Evolutionary conservation across 495 filamentous ascomycete genomes (phyloP).

Genomic region (Chaetomidium leptoderma): DNA sequence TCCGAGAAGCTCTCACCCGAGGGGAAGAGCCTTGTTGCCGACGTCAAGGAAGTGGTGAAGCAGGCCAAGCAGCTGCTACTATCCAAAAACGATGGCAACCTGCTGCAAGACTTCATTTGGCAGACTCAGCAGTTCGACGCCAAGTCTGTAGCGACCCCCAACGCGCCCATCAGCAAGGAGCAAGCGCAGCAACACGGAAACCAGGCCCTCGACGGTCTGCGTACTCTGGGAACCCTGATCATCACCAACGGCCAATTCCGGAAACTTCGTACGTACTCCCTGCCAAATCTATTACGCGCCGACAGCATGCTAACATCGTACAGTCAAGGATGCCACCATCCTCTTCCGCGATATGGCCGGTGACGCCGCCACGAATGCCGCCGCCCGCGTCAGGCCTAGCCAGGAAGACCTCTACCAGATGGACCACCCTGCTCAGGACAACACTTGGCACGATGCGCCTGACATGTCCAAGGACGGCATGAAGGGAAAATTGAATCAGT

Average conservation of each 20-base stretch:
- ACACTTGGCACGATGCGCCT: conserved; percentile 90
- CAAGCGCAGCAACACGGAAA: conserved; percentile 75
- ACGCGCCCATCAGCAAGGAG: conserved; percentile 66
- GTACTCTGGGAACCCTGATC: conserved; percentile 80
- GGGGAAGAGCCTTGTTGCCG: conserved; percentile 68
- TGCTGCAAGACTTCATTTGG: conserved; percentile 96
- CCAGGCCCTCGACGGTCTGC: conserved; percentile 76
- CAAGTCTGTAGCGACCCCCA: conserved; percentile 56
- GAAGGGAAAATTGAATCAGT: conserved; percentile 59
- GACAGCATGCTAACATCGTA: conserved; percentile 51
- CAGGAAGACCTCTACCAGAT: conserved; percentile 74
- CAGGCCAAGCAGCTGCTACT: conserved; percentile 85
- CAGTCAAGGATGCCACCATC: conserved; percentile 81
- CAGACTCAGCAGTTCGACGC: conserved; percentile 71
- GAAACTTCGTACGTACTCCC: conserved; percentile 68
- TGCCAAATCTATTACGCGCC: conserved; percentile 16
- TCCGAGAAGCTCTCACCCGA: conserved; percentile 77
- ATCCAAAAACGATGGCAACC: conserved; percentile 90
- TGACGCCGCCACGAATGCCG: conserved; percentile 82
- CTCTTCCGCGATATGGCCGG: conserved; percentile 85
- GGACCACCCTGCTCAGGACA: conserved; percentile 78
- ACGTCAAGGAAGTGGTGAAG: conserved; percentile 77
- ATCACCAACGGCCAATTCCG: conserved; percentile 96
- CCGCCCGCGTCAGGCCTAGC: conserved; percentile 68
- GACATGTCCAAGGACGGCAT: conserved; percentile 67